A percentile compares a stretch with the other conserved stretches of the same genome.
Evolutionary conservation across 176 grass and related monocot species (phyloP).

Genomic region (Melocanna baccifera): DNA sequence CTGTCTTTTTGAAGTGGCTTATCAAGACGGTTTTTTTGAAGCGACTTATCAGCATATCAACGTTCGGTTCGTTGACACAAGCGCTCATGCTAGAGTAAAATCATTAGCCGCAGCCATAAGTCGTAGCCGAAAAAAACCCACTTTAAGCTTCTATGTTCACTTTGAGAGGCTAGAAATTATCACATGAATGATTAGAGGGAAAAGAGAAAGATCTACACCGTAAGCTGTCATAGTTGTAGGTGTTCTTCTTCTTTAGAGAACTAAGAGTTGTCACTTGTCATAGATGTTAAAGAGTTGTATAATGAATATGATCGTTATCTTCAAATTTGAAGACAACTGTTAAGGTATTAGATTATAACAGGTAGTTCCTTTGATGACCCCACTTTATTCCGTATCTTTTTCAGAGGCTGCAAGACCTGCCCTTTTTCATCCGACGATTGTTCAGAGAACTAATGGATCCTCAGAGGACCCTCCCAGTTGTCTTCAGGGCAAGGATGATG

Average conservation of each 20-base stretch:
- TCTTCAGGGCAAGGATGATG: slow-evolving; percentile 79
- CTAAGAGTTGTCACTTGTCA: not conserved
- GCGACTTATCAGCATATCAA: no score
- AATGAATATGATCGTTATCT: not conserved
- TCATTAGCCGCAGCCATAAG: no score
- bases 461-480: slow-evolving; percentile 73
- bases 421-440: slow-evolving; percentile 79
- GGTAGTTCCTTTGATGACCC: not conserved
- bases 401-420: slow-evolving; percentile 88
- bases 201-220: not conserved
- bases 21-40: no score
- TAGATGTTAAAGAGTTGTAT: not conserved
- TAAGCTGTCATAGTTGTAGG: not conserved
- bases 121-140: no score
- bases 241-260: not conserved
- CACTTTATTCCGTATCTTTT: not conserved
- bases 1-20: no score
- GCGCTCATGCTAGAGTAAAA: no score
- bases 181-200: not conserved
- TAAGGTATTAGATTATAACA: not conserved
- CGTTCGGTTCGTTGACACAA: no score
- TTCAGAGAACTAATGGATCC: slow-evolving; percentile 89
- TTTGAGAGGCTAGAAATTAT: not conserved
- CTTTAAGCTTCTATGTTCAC: no score
- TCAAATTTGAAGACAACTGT: not conserved